phyloP scores from a whole-genome alignment of 768 basidiomycete genomes.

The Pleurotus giganteus region DNA sequence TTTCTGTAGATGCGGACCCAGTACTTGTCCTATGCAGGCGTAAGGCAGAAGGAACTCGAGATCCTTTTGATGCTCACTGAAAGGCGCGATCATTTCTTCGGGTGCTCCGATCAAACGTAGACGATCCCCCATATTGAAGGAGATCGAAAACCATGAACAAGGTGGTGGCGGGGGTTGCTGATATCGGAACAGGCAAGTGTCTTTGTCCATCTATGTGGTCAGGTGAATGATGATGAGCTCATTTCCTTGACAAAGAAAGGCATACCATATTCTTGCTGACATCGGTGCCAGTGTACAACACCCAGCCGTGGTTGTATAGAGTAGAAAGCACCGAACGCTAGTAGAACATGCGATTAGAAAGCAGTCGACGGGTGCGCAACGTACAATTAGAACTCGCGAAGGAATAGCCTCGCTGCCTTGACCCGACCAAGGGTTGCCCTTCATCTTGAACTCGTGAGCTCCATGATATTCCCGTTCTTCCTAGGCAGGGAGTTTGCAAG shows the following conservation, averaged over 20 bases:
- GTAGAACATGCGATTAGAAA: background rate
- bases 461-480: conserved; percentile 10
- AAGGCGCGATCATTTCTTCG: background rate
- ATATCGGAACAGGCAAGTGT: conserved; percentile 1
- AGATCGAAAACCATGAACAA: conserved; percentile 5
- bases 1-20: background rate
- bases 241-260: background rate
- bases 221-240: background rate
- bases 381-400: conserved; percentile 7
- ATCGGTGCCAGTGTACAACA: background rate
- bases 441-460: conserved; percentile 10
- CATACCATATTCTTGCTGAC: conserved; percentile 8
- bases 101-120: conserved; percentile 4
- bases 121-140: conserved; percentile 4
- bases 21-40: background rate
- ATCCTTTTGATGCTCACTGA: background rate
- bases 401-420: conserved; percentile 7
- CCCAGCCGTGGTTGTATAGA: conserved; percentile 2
- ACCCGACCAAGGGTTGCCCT: conserved; percentile 5
- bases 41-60: background rate
- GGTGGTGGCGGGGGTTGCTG: conserved; percentile 3
- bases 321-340: background rate
- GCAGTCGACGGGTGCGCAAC: background rate
- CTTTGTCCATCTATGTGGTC: background rate
- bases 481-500: background rate